Conservation (phyloP, 345 rosid species). For the Nasturtium officinale region DNA sequence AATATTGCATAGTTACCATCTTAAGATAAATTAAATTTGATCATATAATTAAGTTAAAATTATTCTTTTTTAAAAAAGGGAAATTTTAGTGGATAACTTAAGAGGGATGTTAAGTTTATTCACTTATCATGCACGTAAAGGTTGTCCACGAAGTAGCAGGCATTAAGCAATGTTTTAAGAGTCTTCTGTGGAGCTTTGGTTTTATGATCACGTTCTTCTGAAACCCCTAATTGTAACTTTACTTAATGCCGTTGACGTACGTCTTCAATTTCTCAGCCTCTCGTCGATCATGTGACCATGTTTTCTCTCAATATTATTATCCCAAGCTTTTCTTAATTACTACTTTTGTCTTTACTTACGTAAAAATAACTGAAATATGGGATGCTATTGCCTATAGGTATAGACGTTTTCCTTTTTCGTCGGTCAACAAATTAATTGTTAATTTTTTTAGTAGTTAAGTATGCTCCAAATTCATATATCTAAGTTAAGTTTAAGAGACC, state of each 20-base stretch:
- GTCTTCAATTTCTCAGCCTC: constrained; percentile 41
- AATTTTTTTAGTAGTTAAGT: constrained; percentile 8
- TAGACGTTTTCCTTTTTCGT: constrained; percentile 20
- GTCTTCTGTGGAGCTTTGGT: constrained; percentile 41
- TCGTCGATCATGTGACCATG: constrained; percentile 43
- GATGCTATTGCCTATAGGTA: not conserved
- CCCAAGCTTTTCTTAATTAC: constrained; percentile 36
- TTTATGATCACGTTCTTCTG: constrained; percentile 39
- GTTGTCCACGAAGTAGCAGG: constrained; percentile 52
- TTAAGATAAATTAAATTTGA: not conserved
- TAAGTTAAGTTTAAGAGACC: not conserved
- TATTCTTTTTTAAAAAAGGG: not conserved
- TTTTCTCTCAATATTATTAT: constrained; percentile 29
- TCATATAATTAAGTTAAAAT: not conserved
- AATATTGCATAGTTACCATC: not conserved
- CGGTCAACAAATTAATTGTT: constrained; percentile 18
- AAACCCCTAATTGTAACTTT: constrained; percentile 38
- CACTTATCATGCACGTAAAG: constrained; percentile 67
- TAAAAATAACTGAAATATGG: constrained; percentile 21
- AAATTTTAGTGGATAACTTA: constrained; percentile 27
- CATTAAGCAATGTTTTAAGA: constrained; percentile 54
- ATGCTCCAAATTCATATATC: not conserved
- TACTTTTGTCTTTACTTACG: constrained; percentile 35
- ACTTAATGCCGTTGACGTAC: constrained; percentile 48
- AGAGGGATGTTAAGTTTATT: constrained; percentile 41